These are phyloP conservation scores for Reticulascus tulasneorum DNA, from an alignment of 2,329 filamentous ascomycete species.

Conservation along the genomic window DNA sequence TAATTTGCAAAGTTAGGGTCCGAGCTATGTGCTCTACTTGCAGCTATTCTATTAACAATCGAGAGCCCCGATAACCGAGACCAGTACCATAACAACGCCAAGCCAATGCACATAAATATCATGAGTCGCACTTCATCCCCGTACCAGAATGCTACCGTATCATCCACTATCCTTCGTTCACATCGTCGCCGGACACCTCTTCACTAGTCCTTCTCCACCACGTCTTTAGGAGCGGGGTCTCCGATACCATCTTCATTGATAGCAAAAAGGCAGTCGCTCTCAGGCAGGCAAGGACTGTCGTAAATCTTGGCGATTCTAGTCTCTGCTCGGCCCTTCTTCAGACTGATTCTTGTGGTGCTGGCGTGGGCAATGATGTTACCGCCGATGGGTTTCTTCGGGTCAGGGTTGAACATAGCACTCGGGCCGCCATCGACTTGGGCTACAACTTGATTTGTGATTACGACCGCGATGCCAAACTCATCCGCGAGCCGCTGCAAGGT, in stretches of 20 bases:
- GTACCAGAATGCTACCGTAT: too few relatives aligned
- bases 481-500: conserved; percentile 74
- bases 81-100: too few relatives aligned
- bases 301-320: conserved; percentile 99
- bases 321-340: conserved; percentile 94
- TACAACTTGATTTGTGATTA: conserved; percentile 98
- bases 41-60: too few relatives aligned
- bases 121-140: too few relatives aligned
- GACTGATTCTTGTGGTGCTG: conserved; percentile 86
- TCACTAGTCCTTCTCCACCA: conserved; percentile 72
- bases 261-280: conserved; percentile 94
- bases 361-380: conserved; percentile 99
- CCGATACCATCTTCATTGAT: conserved; percentile 97
- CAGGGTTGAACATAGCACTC: conserved; percentile 97
- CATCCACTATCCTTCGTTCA: too few relatives aligned
- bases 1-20: conserved; percentile 5
- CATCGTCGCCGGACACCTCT: too few relatives aligned
- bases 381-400: conserved; percentile 98
- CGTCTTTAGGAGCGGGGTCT: conserved; percentile 92
- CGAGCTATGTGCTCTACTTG: too few relatives aligned
- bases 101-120: too few relatives aligned
- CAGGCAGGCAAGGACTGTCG: conserved; percentile 93
- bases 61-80: too few relatives aligned
- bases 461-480: conserved; percentile 92
- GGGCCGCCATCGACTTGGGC: conserved; percentile 96